phyloP scores from a whole-genome alignment of 768 basidiomycete species.

The Termitomyces sp. region DNA sequence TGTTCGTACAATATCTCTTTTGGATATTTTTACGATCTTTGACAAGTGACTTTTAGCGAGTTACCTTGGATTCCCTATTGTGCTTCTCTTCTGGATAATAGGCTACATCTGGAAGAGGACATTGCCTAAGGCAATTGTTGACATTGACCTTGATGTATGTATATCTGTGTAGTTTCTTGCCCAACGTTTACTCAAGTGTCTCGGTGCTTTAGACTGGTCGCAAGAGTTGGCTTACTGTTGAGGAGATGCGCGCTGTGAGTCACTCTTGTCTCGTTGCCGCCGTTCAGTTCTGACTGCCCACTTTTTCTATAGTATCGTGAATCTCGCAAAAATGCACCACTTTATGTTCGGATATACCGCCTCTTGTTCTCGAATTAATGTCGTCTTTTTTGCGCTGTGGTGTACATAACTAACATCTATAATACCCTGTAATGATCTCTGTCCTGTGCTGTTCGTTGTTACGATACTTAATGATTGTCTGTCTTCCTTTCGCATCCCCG shows the following conservation, averaged over 20 bases:
- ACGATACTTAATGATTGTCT: not conserved
- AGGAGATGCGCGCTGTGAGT: conserved; percentile 35
- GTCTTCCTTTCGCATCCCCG: not conserved
- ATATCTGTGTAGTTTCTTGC: not conserved
- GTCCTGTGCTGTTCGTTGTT: not conserved
- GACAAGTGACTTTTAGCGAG: conserved; percentile 14
- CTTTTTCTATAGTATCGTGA: conserved; percentile 28
- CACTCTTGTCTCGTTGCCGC: not conserved
- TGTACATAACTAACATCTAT: not conserved
- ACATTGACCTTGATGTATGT: conserved; percentile 37
- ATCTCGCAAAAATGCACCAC: conserved; percentile 29
- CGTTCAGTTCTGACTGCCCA: not conserved
- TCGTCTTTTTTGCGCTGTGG: not conserved
- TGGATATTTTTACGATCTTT: not conserved
- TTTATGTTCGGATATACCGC: conserved; percentile 30
- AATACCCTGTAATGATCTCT: conserved; percentile 1
- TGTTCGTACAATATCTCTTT: conserved; percentile 16
- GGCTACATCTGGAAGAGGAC: conserved; percentile 37
- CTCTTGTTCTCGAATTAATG: conserved; percentile 33
- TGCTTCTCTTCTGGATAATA: conserved; percentile 31
- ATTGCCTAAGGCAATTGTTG: conserved; percentile 26
- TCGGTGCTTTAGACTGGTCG: conserved; percentile 27
- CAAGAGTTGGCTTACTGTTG: conserved; percentile 40
- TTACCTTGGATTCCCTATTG: conserved; percentile 36
- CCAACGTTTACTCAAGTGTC: not conserved